These are phyloP conservation scores for Nemania sp. DNA, from an alignment of 2,329 filamentous ascomycete genomes.

Conservation along the genomic window DNA sequence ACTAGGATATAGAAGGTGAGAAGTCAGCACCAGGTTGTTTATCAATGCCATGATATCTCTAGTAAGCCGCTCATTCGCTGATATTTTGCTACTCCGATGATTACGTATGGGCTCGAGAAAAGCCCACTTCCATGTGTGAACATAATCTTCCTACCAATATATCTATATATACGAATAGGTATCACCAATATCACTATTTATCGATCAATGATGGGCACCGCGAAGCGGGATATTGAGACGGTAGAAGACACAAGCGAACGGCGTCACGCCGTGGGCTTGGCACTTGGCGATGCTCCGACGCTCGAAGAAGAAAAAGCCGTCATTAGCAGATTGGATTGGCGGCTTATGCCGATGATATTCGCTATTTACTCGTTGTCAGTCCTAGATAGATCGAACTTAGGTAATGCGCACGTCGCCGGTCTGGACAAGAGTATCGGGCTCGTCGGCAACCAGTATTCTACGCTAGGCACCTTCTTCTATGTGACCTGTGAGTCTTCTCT, in stretches of 20 bases:
- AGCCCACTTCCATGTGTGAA: too few species aligned
- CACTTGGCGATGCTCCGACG: slow-evolving; percentile 19
- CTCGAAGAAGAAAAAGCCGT: slow-evolving; percentile 31
- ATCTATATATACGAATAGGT: not conserved
- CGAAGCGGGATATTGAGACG: slow-evolving; percentile 8
- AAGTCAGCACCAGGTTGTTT: not conserved
- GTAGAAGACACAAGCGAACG: slow-evolving; percentile 4
- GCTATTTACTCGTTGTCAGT: slow-evolving; percentile 51
- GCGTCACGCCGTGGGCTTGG: not conserved
- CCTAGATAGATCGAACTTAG: slow-evolving; percentile 50
- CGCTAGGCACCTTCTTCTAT: slow-evolving; percentile 49
- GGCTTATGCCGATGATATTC: slow-evolving; percentile 44
- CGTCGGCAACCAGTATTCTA: slow-evolving; percentile 42
- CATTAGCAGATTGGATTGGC: slow-evolving; percentile 39
- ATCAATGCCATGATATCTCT: not conserved
- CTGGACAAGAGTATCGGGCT: slow-evolving; percentile 48
- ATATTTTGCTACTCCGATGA: too few species aligned
- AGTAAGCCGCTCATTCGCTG: not conserved
- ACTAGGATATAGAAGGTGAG: not conserved
- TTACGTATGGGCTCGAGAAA: too few species aligned
- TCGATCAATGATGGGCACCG: slow-evolving; percentile 12
- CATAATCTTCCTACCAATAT: not conserved
- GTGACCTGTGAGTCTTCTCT: slow-evolving; percentile 34
- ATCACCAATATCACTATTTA: not conserved
- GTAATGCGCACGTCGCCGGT: slow-evolving; percentile 48